Conservation (phyloP, 2,329 filamentous ascomycete genomes). For the Parasarocladium wereldwijsianum region DNA sequence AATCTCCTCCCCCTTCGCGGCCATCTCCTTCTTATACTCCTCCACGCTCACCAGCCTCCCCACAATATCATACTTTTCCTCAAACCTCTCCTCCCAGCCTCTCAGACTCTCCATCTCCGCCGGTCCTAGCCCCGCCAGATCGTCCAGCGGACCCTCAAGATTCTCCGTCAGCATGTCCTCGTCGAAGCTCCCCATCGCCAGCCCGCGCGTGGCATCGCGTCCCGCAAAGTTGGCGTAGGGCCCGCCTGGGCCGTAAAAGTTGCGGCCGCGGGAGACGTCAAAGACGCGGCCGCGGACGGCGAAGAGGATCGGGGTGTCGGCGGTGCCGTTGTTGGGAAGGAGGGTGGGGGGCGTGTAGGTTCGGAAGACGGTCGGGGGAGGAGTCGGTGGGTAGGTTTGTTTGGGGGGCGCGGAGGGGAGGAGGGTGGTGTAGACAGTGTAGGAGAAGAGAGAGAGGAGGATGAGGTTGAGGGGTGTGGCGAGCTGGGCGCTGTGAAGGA, state of each 20-base stretch:
- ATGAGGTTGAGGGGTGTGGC: conserved; percentile 10
- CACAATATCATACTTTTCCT: conserved; percentile 90
- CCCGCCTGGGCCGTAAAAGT: conserved; percentile 93
- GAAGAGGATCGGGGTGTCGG: conserved; percentile 66
- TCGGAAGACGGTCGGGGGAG: conserved; percentile 44
- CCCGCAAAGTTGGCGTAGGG: conserved; percentile 96
- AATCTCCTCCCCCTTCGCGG: conserved; percentile 1
- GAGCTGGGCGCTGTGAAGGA: neutral
- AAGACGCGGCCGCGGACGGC: conserved; percentile 87
- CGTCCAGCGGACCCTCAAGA: conserved; percentile 69
- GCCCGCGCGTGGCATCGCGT: conserved; percentile 72
- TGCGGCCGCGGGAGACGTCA: conserved; percentile 72
- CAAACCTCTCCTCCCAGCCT: conserved; percentile 89
- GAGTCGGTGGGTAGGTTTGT: conserved; percentile 32
- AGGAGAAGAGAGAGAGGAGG: conserved; percentile 23
- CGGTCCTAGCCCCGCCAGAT: conserved; percentile 51
- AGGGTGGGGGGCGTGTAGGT: conserved; percentile 67
- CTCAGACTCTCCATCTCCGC: conserved; percentile 73
- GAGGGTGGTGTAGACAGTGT: conserved; percentile 42
- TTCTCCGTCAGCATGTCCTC: conserved; percentile 90
- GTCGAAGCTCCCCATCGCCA: conserved; percentile 88
- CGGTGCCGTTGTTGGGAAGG: conserved; percentile 69
- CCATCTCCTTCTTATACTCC: conserved; percentile 16
- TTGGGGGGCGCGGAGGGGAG: conserved; percentile 29
- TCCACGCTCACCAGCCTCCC: conserved; percentile 57